Evolutionary conservation across 495 filamentous ascomycete genomes (phyloP).

Genomic region (Bryoglossum gracile): DNA sequence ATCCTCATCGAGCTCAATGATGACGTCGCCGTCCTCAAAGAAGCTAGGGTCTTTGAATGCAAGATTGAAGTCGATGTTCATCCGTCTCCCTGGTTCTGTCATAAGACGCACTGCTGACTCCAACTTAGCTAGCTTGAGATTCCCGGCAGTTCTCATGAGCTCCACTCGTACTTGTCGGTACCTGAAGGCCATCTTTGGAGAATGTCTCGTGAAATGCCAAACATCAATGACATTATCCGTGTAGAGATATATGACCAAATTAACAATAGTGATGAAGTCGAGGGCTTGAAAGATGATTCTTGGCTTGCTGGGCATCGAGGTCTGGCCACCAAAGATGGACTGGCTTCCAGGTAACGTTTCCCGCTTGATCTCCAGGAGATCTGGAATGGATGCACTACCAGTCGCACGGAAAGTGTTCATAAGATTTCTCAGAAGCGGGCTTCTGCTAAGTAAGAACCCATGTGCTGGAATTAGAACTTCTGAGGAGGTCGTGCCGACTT

Average conservation of each 20-base stretch:
- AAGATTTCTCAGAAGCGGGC: conserved; percentile 55
- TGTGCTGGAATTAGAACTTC: conserved; percentile 72
- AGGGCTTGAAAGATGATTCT: conserved; percentile 30
- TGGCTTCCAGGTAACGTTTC: neutral
- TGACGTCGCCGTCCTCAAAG: conserved; percentile 65
- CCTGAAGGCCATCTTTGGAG: conserved; percentile 52
- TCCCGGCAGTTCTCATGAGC: conserved; percentile 68
- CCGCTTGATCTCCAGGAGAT: conserved; percentile 5
- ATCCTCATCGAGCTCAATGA: conserved; percentile 61
- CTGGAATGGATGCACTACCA: conserved; percentile 22
- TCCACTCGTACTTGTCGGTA: conserved; percentile 75
- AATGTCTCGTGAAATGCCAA: conserved; percentile 67
- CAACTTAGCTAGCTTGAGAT: conserved; percentile 57
- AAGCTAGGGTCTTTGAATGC: conserved; percentile 62
- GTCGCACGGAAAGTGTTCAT: conserved; percentile 44
- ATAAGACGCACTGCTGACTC: conserved; percentile 72
- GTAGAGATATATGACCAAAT: conserved; percentile 74
- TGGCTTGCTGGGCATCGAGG: no score
- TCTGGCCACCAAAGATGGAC: conserved; percentile 2
- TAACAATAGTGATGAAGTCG: conserved; percentile 58
- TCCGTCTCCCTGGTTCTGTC: conserved; percentile 49
- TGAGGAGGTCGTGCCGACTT: conserved; percentile 38
- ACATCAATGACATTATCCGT: conserved; percentile 72
- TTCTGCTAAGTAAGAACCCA: conserved; percentile 69
- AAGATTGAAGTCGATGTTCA: conserved; percentile 59